Percentiles rank a stretch among this genome's conserved stretches.
phyloP scores from a whole-genome alignment of 495 filamentous ascomycete species.

The Neurospora sp. region DNA sequence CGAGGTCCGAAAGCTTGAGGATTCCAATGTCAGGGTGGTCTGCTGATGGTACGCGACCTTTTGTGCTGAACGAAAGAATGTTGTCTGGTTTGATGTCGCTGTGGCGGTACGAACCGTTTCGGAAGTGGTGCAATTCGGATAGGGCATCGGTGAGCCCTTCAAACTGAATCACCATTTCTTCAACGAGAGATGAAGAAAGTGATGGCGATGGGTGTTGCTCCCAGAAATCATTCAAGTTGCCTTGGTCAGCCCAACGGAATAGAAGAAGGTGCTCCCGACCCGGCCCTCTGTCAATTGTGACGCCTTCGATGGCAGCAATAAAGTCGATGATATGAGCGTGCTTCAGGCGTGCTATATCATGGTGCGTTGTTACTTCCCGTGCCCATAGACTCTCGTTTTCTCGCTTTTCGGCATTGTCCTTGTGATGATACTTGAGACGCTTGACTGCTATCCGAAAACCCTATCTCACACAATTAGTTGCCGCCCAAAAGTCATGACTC shows the following conservation, averaged over 20 bases:
- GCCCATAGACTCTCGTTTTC: neutral
- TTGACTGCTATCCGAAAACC: no score
- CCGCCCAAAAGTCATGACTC: no score
- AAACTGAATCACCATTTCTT: slow-evolving; percentile 4
- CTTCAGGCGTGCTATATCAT: neutral
- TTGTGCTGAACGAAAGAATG: slow-evolving; percentile 7
- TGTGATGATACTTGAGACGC: no score
- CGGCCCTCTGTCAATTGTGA: neutral
- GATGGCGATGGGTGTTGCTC: neutral
- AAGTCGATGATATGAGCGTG: slow-evolving; percentile 10
- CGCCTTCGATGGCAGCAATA: slow-evolving; percentile 6
- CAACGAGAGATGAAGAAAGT: neutral
- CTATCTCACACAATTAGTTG: no score
- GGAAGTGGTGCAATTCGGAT: neutral
- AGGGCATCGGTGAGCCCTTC: slow-evolving; percentile 8
- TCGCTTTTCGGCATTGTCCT: no score
- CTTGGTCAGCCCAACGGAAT: slow-evolving; percentile 19
- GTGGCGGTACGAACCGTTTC: neutral
- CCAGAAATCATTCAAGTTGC: slow-evolving; percentile 15
- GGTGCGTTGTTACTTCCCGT: neutral
- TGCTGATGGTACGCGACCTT: no score
- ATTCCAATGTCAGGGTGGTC: slow-evolving; percentile 2
- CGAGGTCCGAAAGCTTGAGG: slow-evolving; percentile 19
- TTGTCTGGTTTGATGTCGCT: slow-evolving; percentile 16
- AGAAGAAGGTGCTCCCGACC: neutral